Evolutionary conservation across 805 yeast species (phyloP), one percentile per base, ranked within the genome.

Genomic region (Cyberlindnera petersonii): DNA sequence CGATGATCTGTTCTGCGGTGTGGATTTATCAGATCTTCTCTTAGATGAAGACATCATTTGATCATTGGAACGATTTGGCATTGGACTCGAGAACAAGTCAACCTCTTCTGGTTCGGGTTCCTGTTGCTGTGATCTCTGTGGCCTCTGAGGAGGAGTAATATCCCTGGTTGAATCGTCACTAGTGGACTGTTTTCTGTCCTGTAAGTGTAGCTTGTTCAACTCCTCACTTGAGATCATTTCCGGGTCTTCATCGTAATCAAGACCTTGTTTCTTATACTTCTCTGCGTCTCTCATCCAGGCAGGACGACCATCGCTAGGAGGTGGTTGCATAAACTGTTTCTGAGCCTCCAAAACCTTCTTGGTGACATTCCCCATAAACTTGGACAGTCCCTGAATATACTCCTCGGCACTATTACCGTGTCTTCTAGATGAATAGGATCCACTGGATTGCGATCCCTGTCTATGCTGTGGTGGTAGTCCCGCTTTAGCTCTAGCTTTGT

Each of bases 231-330:
- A 75, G 11, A 69, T 66, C 36, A 70, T 77, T 2, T 67, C 63
- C 2, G 75, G 75, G 40, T 70, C 74, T 22, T 72, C 71, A 16
- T 64, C 68, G 27, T 51, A 66, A 4, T 69, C 9, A 6, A 13
- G 22, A 14, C 64, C 63, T 40, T 46, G 41, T 6, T 37, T 38
- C 30, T 68, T 73, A 48, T 79, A 71, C 48, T 53, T 64, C 11
- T 61, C 66, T 49, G 75, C 80, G 43, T 75, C 72, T 40, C 65
- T 70, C 88, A 86, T 80, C 95, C 95, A 86, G 2, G 80, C 76
- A 0, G 95, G 95, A 47, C 54, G 57, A 6, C 65, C 69, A 35
- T 66, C 66, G 31, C 43, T 48, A 14, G 39, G 33, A 15, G 48
- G 43, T 8, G 55, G 48, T 0, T 53, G 30, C 31, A 54, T 44